Conservation (phyloP, 148 eudicot genomes). For the Pouteria glomerata region DNA sequence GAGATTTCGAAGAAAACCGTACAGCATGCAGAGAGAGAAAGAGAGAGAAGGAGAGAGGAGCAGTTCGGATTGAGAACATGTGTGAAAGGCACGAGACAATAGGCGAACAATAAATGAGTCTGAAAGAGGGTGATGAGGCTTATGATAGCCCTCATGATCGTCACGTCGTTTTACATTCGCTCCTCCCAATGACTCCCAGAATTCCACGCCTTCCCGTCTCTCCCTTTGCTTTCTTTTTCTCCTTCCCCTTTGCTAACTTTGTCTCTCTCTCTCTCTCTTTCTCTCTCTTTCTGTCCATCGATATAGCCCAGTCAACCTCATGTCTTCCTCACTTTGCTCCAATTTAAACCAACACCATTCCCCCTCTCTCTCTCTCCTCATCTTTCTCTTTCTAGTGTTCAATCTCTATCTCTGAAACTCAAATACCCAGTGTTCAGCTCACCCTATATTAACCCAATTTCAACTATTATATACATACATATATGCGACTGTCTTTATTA, state of each 20-base stretch:
- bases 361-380: constrained; percentile 14
- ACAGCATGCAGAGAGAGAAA: not conserved
- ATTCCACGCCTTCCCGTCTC: constrained; percentile 55
- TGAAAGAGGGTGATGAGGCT: constrained; percentile 30
- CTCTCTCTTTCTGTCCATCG: not conserved
- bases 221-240: not conserved
- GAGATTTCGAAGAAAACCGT: not conserved
- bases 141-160: constrained; percentile 62
- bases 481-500: not conserved
- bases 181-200: constrained; percentile 59
- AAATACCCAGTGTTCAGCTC: not conserved
- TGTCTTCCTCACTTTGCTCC: constrained; percentile 11
- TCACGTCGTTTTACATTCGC: constrained; percentile 60
- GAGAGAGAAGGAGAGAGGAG: constrained; percentile 17
- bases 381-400: constrained; percentile 17
- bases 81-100: constrained; percentile 63
- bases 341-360: constrained; percentile 15
- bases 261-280: not conserved
- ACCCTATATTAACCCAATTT: not conserved
- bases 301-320: constrained; percentile 14
- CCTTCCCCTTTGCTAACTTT: not conserved
- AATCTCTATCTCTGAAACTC: constrained; percentile 14
- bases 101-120: constrained; percentile 31
- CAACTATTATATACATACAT: not conserved
- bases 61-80: constrained; percentile 61